Base-by-base conservation (phyloP, 2,329 filamentous ascomycete genomes). In the Microdochium trichocladiopsis region DNA sequence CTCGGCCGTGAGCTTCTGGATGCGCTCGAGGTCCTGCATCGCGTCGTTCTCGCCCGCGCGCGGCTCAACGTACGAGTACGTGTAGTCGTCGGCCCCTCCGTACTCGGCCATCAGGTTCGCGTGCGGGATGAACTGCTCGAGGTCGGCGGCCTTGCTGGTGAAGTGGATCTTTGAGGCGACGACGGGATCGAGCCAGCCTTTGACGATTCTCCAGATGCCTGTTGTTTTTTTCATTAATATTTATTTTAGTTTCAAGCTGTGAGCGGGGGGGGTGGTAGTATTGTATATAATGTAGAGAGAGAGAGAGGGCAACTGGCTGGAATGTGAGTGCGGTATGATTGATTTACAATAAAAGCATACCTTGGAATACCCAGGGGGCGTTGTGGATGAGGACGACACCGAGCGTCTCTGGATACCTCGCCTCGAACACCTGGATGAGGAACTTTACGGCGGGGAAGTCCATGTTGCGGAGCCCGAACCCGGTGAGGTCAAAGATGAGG, bases 381-480 rank as follows among this genome's bases (percentile, higher is more conserved):
- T 89, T 88, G 72, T 90, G 87, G 47, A 90, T 83, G 43, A 89
- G 78, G 3, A 90, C 83, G 1, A 78, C 72, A 36, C 85, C 86
- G 2, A 90, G 73, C 1, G 82, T 87, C 64, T 90, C 87, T 2
- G 87, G 87, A 60, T 90, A 90, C 62, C 89, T 87, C 49, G 87
- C 86, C 69, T 90, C 87, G 60, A 90, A 88, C 62, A 85, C 86
- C 59, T 88, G 87, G 68, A 90, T 87, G 72, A 90, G 86, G 70
- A 89, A 90, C 59, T 88, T 90, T 50, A 90, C 83, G 0, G 86
- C 85, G 0, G 82, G 77, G 64, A 89, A 90, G 66, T 90, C 87
- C 77, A 90, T 89, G 68, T 90, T 90, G 11, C 82, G 77, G 64
- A 90, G 73, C 14, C 79, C 79, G 63, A 90, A 90, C 55, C 80